phyloP scores from a whole-genome alignment of 2,329 filamentous ascomycete species.

The Neurospora sp. region DNA sequence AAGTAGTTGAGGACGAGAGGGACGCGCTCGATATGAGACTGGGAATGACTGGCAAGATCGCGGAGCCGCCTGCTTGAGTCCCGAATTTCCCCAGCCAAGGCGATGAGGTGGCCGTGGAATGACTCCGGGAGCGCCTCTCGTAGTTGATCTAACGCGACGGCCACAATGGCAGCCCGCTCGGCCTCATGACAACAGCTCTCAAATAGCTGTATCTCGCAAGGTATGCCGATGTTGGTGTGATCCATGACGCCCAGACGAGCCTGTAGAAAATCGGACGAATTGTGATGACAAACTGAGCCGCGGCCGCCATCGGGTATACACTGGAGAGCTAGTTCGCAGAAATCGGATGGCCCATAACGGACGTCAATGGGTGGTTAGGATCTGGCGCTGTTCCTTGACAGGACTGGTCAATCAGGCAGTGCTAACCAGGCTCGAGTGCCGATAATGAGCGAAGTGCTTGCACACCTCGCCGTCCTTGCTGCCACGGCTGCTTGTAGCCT shows the following conservation, averaged over 20 bases:
- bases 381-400: neutral
- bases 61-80: constrained; percentile 36
- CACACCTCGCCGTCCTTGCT: neutral
- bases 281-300: neutral
- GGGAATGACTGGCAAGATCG: constrained; percentile 44
- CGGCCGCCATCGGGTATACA: neutral
- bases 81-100: constrained; percentile 38
- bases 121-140: constrained; percentile 33
- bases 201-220: constrained; percentile 29
- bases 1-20: constrained; percentile 45
- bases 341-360: neutral
- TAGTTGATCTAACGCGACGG: constrained; percentile 38
- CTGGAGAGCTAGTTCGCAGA: neutral
- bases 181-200: constrained; percentile 46
- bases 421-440: neutral
- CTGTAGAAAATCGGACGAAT: neutral
- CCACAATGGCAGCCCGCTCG: constrained; percentile 39
- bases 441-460: neutral
- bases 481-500: neutral
- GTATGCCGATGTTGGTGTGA: constrained; percentile 4
- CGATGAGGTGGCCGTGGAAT: constrained; percentile 36
- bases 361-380: neutral
- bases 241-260: constrained; percentile 7
- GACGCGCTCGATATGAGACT: constrained; percentile 39
- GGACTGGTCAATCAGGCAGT: neutral